Base-by-base conservation (phyloP, 345 rosid species). In the Aquilaria yunnanensis region DNA sequence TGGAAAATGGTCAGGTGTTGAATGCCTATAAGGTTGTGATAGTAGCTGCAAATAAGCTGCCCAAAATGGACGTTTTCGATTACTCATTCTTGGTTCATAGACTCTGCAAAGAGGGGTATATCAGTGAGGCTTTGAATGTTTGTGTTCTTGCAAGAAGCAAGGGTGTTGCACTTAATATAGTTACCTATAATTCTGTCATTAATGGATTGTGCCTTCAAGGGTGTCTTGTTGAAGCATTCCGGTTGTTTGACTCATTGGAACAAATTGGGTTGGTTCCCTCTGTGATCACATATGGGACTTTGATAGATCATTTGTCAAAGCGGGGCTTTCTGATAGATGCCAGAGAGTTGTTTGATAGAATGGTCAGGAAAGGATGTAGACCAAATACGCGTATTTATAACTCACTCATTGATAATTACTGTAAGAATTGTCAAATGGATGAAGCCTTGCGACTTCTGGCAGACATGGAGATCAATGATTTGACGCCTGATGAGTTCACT, bases 141-240 rank as follows among this genome's bases (percentile, higher is more conserved):
- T 88, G 97, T 77, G 63, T 53, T 70, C 78, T 84, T 62, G 79
- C 78, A 31, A 78, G 70, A 82, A 72, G 69, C 32, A 82, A 65
- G 59, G 90, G 88, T 34, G 66, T 83, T 46, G 41, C 60, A 57
- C 76, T 81, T 54, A 90, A 86, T 66, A 77, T 85, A 30, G 59
- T 88, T 59, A 83, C 87, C 47, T 90, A 88, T 70, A 93, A 90
- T 73, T 69, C 92, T 37, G 69, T 90, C 63, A 78, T 90, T 55
- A 62, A 75, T 69, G 88, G 94, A 59, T 77, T 90, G 74, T 93
- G 96, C 74, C 70, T 34, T 64, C 89, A 88, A 66, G 94, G 94
- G 63, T 89, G 90, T 72, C 81, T 90, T 67, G 61, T 80, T 69
- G 97, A 90, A 80, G 98, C 98, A 70, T 85, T 88, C 61, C 87